Percentiles rank a stretch among this genome's conserved stretches.
Evolutionary conservation across 352 stramenopile genomes (phyloP).

Genomic region (Phytopythium oedochilum): DNA sequence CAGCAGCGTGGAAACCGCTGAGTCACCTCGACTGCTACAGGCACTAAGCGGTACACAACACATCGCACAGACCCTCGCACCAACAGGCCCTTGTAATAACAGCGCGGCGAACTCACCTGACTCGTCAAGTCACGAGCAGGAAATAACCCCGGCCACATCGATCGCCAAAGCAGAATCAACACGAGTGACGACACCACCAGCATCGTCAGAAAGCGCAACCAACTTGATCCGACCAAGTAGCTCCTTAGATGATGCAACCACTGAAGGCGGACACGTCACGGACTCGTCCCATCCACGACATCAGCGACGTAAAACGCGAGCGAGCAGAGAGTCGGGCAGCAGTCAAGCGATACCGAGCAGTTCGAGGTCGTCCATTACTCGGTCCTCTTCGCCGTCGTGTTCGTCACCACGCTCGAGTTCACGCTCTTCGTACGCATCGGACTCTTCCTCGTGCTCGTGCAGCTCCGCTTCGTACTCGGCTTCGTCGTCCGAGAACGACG

Average conservation of each 20-base stretch:
- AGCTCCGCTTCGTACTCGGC: slow-evolving; percentile 13
- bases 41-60: neutral
- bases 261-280: neutral
- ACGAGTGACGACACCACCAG: neutral
- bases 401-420: slow-evolving; percentile 5
- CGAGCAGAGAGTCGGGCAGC: neutral
- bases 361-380: slow-evolving; percentile 3
- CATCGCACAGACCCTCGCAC: neutral
- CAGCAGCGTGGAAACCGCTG: too few relatives aligned
- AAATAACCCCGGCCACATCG: too few relatives aligned
- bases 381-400: slow-evolving; percentile 9
- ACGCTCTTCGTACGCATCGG: slow-evolving; percentile 10
- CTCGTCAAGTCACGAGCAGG: too few relatives aligned
- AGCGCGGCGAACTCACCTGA: neutral
- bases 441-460: slow-evolving; percentile 14
- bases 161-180: too few relatives aligned
- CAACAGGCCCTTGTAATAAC: neutral
- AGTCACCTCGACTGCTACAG: neutral
- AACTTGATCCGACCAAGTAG: neutral
- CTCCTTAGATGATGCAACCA: neutral
- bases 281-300: neutral
- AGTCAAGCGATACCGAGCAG: neutral
- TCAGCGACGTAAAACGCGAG: neutral
- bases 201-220: neutral
- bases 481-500: slow-evolving; percentile 10